Conservation (phyloP, 2,329 filamentous ascomycete genomes). For the Ophidiomyces ophidiicola region DNA sequence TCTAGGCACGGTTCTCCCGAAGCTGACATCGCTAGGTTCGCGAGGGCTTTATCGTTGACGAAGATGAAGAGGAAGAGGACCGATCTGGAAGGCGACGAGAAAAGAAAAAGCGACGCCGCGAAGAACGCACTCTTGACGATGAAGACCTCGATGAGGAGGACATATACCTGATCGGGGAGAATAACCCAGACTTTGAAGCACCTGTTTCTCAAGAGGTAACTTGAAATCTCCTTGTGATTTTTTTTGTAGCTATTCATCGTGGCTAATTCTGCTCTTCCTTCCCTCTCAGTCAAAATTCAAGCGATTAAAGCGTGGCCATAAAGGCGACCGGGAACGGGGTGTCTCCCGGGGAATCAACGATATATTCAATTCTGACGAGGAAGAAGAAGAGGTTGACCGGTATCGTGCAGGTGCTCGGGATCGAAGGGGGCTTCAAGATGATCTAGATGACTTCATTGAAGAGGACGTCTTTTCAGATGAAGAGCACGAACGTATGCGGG, state of each 20-base stretch:
- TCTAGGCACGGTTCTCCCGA: neutral
- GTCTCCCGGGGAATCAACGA: conserved; percentile 67
- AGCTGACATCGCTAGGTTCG: conserved; percentile 49
- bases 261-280: conserved; percentile 5
- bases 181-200: conserved; percentile 56
- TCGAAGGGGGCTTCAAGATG: conserved; percentile 55
- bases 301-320: conserved; percentile 81
- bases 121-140: conserved; percentile 72
- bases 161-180: conserved; percentile 83
- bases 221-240: neutral
- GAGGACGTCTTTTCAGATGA: conserved; percentile 87
- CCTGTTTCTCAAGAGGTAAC: conserved; percentile 57
- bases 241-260: neutral
- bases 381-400: conserved; percentile 49
- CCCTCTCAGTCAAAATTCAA: conserved; percentile 67
- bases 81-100: conserved; percentile 50
- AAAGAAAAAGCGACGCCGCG: conserved; percentile 62
- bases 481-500: conserved; percentile 59
- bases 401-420: conserved; percentile 31
- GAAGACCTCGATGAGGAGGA: conserved; percentile 86
- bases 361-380: conserved; percentile 93
- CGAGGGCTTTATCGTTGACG: conserved; percentile 92
- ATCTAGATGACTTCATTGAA: conserved; percentile 93
- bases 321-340: conserved; percentile 49
- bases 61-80: conserved; percentile 68